Evolutionary conservation across 257 asterid genomes (phyloP), one percentile per base, ranked within the genome.

Genomic region (Solanum habrochaites): DNA sequence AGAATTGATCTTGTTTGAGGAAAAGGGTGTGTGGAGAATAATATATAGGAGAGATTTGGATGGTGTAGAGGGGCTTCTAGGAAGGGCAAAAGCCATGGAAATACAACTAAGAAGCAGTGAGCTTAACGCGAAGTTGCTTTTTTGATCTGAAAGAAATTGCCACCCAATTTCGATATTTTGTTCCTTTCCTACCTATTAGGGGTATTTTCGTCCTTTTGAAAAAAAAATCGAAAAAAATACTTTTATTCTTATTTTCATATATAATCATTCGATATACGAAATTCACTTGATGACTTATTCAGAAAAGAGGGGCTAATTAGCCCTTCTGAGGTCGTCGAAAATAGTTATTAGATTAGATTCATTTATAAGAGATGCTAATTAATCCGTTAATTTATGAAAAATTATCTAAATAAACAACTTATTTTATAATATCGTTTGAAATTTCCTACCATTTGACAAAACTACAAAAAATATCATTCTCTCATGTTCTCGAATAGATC

Each of bases 131-230:
- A 40, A 73, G 45, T 29, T 87, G 43, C 49, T 64, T 67, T 49
- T 83, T 49, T 83, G 14, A 27, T 85, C 37, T 14, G 73, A 64
- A 71, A 86, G 88, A 81, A 82, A 62, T 83, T 83, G 89, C 90
- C 60, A 14, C 13, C 8, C 18, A 8, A n/a, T 52, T 88, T 86
- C 90, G 3, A 27, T 32, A 16, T 1, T 80, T 47, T n/a, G 12
- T 9, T 11, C 64, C 52, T 77, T 27, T 29, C 29, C 4, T n/a
- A 3, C 10, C 2, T n/a, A 1, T 2, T 47, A 80, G 10, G 85
- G 85, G 67, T 80, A 80, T 18, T 45, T 80, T 29, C 3, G 69
- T 80, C 67, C 15, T 47, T 47, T 80, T 6, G 0, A 29, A 78
- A 32, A 32, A 32, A 32, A 32, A 29, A 0, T 27, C 0, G 1